Evolutionary conservation across 2,329 filamentous ascomycete species (phyloP), one percentile per base, ranked within the genome.

Genomic region (Stemphylium beticola): DNA sequence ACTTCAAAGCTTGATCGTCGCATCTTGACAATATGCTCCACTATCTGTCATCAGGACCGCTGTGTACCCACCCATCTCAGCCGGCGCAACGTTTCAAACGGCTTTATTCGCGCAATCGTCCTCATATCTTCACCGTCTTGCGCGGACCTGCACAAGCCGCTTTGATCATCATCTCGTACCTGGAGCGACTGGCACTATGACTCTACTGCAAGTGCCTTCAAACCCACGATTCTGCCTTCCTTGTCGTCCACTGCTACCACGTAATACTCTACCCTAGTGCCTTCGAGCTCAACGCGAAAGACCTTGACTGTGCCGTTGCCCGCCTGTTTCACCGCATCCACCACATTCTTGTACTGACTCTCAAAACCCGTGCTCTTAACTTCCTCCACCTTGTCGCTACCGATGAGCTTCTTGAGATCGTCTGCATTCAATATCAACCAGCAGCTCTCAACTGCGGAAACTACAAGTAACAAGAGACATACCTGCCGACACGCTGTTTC

Each of bases 191-290:
- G 14, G 14, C 36, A 26, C 40, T 55, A 76, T 61, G 74, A 74
- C 81, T 96, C 92, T 59, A 96, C 82, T 22, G 88, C 85, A 76
- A 91, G 78, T 10, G 88, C 90, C 81, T 91, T 93, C 51, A 89
- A 82, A 12, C 93, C 93, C 7, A 96, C 86, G 55, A 96, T 68
- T 76, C 81, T 83, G 15, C 81, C 83, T 11, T 81, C 83, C 45
- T 83, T 78, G 14, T 77, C 77, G 67, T 87, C 82, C 63, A 89
- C 73, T 18, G 85, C 85, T 41, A 96, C 78, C 54, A 96, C 79
- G 83, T 88, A 96, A 75, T 96, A 96, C 77, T 96, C 90, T 12
- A 82, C 81, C 70, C 88, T 83, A 22, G 87, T 85, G 11, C 79
- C 79, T 39, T 84, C 86, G 65, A 85, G 80, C 54, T 82, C 78